A percentile compares a stretch with the other conserved stretches of the same genome.
Evolutionary conservation across 2,329 filamentous ascomycete genomes (phyloP).

Genomic region (Boeremia lycopersici): DNA sequence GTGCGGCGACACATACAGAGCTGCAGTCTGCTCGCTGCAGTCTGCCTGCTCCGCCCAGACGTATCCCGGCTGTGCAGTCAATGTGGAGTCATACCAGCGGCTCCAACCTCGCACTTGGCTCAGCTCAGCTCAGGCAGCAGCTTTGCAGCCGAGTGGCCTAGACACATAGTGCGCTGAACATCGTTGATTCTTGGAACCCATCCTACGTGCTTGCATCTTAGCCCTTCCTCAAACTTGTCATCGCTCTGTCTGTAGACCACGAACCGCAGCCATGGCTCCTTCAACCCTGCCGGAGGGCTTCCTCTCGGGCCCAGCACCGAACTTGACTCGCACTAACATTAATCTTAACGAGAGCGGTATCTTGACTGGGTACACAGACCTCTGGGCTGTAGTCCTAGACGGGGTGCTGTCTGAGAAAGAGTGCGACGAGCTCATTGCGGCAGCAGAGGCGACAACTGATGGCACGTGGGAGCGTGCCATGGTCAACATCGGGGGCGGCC

Average conservation of each 20-base stretch:
- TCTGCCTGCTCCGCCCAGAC: background rate
- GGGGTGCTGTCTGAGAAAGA: slow-evolving; percentile 67
- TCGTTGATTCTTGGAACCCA: background rate
- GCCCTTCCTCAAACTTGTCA: background rate
- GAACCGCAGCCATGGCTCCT: slow-evolving; percentile 28
- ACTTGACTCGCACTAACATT: slow-evolving; percentile 57
- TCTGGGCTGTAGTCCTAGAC: slow-evolving; percentile 68
- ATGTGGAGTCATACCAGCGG: slow-evolving; percentile 7
- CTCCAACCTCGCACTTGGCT: slow-evolving; percentile 4
- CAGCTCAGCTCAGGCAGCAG: slow-evolving; percentile 25
- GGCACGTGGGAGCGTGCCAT: slow-evolving; percentile 70
- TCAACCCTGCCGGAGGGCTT: slow-evolving; percentile 56
- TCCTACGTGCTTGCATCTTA: background rate
- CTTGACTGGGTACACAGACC: slow-evolving; percentile 60
- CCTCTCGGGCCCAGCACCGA: slow-evolving; percentile 53
- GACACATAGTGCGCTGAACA: background rate
- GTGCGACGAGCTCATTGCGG: slow-evolving; percentile 54
- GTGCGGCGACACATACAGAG: background rate
- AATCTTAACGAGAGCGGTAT: slow-evolving; percentile 55
- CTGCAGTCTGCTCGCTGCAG: background rate
- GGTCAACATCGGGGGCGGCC: slow-evolving; percentile 68
- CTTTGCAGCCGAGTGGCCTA: slow-evolving; percentile 12
- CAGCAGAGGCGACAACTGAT: slow-evolving; percentile 38
- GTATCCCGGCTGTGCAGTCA: background rate
- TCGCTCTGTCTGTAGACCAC: background rate